Conservation (phyloP, 2,329 filamentous ascomycete genomes). For the Aspergillaceae sp. region DNA sequence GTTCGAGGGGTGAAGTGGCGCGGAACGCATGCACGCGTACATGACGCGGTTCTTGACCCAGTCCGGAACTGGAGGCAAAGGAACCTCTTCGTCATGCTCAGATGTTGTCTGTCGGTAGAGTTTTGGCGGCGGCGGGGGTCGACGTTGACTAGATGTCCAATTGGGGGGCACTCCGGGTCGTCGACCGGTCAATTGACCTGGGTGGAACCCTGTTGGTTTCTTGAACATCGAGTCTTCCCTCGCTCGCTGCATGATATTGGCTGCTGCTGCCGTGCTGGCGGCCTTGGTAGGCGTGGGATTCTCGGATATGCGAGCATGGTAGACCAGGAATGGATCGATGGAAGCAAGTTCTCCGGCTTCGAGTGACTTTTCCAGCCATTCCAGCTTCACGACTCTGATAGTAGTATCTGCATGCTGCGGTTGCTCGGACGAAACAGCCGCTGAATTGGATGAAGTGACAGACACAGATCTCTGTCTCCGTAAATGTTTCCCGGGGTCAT, state of each 20-base stretch:
- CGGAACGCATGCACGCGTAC: slow-evolving; percentile 75
- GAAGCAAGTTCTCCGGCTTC: slow-evolving; percentile 36
- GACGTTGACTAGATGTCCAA: slow-evolving; percentile 9
- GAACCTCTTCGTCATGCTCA: slow-evolving; percentile 56
- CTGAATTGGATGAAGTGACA: background rate
- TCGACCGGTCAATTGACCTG: slow-evolving; percentile 8
- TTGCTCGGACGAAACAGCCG: slow-evolving; percentile 1
- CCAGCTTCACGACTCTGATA: slow-evolving; percentile 44
- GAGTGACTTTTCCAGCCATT: slow-evolving; percentile 47
- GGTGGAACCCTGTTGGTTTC: slow-evolving; percentile 3
- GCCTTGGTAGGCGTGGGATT: slow-evolving; percentile 13
- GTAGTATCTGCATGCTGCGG: slow-evolving; percentile 14
- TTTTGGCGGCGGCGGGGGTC: slow-evolving; percentile 27
- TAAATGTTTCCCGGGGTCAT: slow-evolving; percentile 6
- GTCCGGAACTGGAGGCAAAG: slow-evolving; percentile 59
- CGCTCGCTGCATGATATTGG: slow-evolving; percentile 45
- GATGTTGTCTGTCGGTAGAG: slow-evolving; percentile 65
- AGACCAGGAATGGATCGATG: slow-evolving; percentile 43
- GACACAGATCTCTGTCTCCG: slow-evolving; percentile 1
- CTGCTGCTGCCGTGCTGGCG: background rate
- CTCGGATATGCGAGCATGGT: slow-evolving; percentile 40
- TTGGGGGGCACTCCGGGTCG: slow-evolving; percentile 16
- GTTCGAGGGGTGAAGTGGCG: slow-evolving; percentile 63
- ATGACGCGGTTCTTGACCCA: slow-evolving; percentile 56
- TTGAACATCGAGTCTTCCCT: slow-evolving; percentile 38